Evolutionary conservation across 495 filamentous ascomycete genomes (phyloP), one percentile per base, ranked within the genome.

Genomic region (Penicillium diatomitis): DNA sequence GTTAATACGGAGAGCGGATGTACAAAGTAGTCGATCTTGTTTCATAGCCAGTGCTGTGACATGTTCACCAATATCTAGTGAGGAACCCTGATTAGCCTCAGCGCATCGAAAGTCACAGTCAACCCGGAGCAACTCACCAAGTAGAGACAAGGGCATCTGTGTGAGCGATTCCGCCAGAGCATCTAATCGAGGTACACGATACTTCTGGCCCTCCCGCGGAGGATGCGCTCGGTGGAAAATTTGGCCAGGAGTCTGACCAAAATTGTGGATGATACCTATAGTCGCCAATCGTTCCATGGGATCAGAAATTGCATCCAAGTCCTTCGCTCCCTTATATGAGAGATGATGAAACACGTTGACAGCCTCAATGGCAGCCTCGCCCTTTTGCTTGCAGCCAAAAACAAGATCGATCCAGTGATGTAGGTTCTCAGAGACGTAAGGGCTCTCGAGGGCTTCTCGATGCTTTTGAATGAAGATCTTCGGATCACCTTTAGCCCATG

Each of bases 181-280:
- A 67, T 97, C 92, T 4, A 98, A 69, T 41, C 87, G 73, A 47
- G 74, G 80, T 28, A 75, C 67, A 34, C 78, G 80, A n/a, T 78
- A 67, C 12, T 68, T 62, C 29, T 74, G 66, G 38, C 83, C 76
- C 55, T 97, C 90, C 36, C 84, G 78, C 33, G 76, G 62, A 6
- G 84, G 80, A 66, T 98, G 92, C 10, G 83, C 73, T 51, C 84
- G 81, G 31, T 81, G 82, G 65, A 96, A 98, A 12, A 96, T 84
- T 64, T 98, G 92, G 64, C 91, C 82, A 2, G 94, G 94, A 8
- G 94, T 98, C 63, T 98, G 92, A 2, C 92, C 92, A 66, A 98
- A 98, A 60, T 96, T 96, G 67, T 98, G 90, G 50, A 98, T 96
- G 58, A 96, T 95, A 28, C 88, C 87, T 54, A 96, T 96, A 0